A percentile compares a stretch with the other conserved stretches of the same genome.
Conservation (phyloP, 176 grass and related monocot species). For the Hyparrhenia diplandra region DNA sequence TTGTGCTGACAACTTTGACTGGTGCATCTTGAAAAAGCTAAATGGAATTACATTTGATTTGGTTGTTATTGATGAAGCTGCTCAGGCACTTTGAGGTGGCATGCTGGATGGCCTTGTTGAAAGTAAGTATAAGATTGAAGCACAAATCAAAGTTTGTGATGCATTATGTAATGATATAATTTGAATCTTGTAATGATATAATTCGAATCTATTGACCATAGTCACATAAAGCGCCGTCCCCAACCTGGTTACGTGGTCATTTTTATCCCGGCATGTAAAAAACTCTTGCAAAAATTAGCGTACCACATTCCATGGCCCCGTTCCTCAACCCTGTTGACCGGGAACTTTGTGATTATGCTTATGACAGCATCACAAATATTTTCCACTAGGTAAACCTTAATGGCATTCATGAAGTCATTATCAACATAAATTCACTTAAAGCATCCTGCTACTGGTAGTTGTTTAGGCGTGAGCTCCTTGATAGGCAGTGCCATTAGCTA, state of each 20-base stretch:
- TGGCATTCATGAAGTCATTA: neutral
- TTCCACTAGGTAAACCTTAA: neutral
- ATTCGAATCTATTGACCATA: neutral
- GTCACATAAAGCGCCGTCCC: neutral
- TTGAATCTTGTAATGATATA: no score
- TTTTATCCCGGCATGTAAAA: no score
- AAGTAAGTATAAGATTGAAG: slow-evolving; percentile 40
- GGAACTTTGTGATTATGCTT: no score
- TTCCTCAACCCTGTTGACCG: no score
- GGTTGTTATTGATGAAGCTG: slow-evolving; percentile 97
- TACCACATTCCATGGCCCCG: no score
- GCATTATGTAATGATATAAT: neutral
- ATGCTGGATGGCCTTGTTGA: slow-evolving; percentile 92
- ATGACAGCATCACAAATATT: neutral
- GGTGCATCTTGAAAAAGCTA: slow-evolving; percentile 81
- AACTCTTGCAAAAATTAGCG: no score
- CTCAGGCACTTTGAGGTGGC: slow-evolving; percentile 96
- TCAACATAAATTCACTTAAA: neutral
- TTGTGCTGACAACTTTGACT: slow-evolving; percentile 93
- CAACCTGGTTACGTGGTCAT: no score
- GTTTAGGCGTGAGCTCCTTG: neutral
- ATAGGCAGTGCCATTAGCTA: neutral
- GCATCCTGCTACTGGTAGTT: neutral
- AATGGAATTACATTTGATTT: slow-evolving; percentile 78
- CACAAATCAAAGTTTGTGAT: neutral